Evolutionary conservation across 768 basidiomycete genomes (phyloP).

Genomic region (Lepiota venenata): DNA sequence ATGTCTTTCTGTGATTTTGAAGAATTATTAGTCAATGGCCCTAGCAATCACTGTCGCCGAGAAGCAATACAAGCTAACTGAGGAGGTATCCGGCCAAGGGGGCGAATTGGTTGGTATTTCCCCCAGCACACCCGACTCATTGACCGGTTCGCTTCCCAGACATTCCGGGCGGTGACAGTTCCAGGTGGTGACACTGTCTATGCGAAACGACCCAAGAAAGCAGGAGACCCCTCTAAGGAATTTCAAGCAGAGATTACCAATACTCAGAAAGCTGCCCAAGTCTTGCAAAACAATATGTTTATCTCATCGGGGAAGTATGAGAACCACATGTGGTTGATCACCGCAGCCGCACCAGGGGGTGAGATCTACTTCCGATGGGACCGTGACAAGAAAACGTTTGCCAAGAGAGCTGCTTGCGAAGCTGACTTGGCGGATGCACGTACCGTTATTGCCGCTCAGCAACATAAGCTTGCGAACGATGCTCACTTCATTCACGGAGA

Average conservation of each 20-base stretch:
- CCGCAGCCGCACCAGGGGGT: background rate
- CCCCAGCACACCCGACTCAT: too few relatives aligned
- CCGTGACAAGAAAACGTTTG: background rate
- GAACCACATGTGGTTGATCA: background rate
- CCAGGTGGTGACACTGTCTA: background rate
- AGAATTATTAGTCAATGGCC: too few relatives aligned
- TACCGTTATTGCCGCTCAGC: background rate
- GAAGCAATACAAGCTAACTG: background rate
- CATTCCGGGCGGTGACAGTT: background rate
- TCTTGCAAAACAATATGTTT: background rate
- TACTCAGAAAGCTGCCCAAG: background rate
- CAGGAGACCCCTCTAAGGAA: background rate
- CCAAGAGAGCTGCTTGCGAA: background rate
- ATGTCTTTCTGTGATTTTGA: too few relatives aligned
- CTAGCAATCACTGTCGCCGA: too few relatives aligned
- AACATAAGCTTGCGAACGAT: background rate
- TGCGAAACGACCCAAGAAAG: background rate
- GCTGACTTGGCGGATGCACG: background rate
- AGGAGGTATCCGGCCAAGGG: background rate
- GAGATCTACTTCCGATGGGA: background rate
- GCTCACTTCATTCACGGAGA: background rate
- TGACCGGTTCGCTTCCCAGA: background rate
- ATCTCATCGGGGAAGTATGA: background rate
- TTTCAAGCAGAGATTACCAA: background rate
- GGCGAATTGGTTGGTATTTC: background rate